phyloP scores from a whole-genome alignment of 73 alveolate genomes.

The Paramecium primaurelia region DNA sequence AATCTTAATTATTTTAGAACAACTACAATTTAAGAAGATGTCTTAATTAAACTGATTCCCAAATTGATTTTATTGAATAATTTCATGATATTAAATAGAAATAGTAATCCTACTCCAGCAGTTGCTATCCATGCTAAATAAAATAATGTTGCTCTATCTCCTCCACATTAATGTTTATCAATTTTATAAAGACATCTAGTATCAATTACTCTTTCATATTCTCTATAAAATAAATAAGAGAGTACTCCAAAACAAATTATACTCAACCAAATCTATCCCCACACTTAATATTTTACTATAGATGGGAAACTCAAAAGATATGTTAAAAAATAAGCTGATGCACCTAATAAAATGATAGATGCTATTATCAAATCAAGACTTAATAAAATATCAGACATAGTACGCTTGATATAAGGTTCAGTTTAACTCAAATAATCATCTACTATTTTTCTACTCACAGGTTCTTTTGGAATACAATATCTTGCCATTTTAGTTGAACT shows the following conservation, averaged over 20 bases:
- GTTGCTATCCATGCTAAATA: background rate
- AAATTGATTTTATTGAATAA: constrained; percentile 53
- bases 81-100: constrained; percentile 51
- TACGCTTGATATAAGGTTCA: constrained; percentile 26
- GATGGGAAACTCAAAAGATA: background rate
- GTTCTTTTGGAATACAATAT: constrained; percentile 3
- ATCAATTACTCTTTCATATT: constrained; percentile 51
- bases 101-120: background rate
- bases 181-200: constrained; percentile 26
- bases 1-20: constrained; percentile 41
- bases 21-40: constrained; percentile 42
- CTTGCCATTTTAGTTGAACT: background rate
- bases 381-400: background rate
- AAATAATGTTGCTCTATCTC: constrained; percentile 49
- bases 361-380: background rate
- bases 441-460: background rate
- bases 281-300: background rate
- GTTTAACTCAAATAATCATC: background rate
- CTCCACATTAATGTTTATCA: constrained; percentile 61
- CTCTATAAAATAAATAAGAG: constrained; percentile 46
- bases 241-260: constrained; percentile 37
- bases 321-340: background rate
- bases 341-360: background rate
- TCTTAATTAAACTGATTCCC: constrained; percentile 46
- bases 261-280: constrained; percentile 60